A percentile compares a stretch with the other conserved stretches of the same genome.
Conservation (phyloP, 2,329 filamentous ascomycete genomes). For the Claviceps sp. region DNA sequence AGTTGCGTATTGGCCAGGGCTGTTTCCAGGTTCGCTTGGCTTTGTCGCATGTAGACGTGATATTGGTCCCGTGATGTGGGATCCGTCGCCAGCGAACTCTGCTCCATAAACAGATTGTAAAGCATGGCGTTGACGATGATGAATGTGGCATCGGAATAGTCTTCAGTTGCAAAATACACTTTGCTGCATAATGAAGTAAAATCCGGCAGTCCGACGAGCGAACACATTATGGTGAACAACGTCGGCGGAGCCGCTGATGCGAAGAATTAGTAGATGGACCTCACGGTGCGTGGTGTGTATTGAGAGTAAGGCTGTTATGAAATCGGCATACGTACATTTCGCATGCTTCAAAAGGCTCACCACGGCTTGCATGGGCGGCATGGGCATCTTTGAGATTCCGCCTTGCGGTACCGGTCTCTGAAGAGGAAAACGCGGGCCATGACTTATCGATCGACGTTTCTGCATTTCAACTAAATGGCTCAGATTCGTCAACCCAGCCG, state of each 20-base stretch:
- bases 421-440: slow-evolving; percentile 31
- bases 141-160: slow-evolving; percentile 35
- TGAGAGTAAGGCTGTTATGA: background rate
- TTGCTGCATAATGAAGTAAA: slow-evolving; percentile 35
- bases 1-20: slow-evolving; percentile 38
- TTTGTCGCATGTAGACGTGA: slow-evolving; percentile 24
- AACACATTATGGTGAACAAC: slow-evolving; percentile 36
- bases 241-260: slow-evolving; percentile 29
- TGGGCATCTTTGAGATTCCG: slow-evolving; percentile 35
- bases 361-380: slow-evolving; percentile 40
- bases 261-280: background rate
- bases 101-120: slow-evolving; percentile 36
- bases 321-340: slow-evolving; percentile 22
- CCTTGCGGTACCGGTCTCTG: slow-evolving; percentile 32
- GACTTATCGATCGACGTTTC: slow-evolving; percentile 25
- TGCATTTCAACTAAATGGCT: slow-evolving; percentile 40
- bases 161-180: slow-evolving; percentile 39
- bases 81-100: slow-evolving; percentile 24
- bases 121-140: slow-evolving; percentile 36
- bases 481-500: slow-evolving; percentile 36
- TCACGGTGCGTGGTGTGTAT: background rate
- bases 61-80: slow-evolving; percentile 21
- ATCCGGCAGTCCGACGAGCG: slow-evolving; percentile 34
- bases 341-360: slow-evolving; percentile 34
- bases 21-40: slow-evolving; percentile 36